phyloP scores from a whole-genome alignment of 495 filamentous ascomycete species.

The Neurospora sp. region DNA sequence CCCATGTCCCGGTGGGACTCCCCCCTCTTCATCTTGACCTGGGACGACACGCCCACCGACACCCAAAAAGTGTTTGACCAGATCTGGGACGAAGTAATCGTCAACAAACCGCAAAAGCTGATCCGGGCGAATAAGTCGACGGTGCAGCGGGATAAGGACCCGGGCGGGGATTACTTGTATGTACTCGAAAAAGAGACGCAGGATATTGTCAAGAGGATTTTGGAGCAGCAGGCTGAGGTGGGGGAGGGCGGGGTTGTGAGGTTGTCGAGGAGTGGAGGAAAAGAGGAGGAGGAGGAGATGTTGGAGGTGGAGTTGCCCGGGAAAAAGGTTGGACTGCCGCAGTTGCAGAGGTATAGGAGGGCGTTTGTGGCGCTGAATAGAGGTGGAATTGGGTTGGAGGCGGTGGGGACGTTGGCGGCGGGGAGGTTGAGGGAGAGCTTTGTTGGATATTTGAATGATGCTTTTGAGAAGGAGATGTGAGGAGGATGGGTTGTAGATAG shows the following conservation, averaged over 20 bases:
- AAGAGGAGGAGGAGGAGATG: constrained; percentile 24
- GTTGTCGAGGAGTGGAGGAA: constrained; percentile 21
- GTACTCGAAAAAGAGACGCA: constrained; percentile 77
- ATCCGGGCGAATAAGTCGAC: constrained; percentile 77
- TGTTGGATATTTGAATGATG: constrained; percentile 64
- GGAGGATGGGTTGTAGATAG: background rate
- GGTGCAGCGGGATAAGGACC: constrained; percentile 49
- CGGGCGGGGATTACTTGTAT: constrained; percentile 72
- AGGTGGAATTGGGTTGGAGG: constrained; percentile 42
- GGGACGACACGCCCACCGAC: constrained; percentile 56
- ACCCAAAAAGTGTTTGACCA: constrained; percentile 27
- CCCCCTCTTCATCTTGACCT: constrained; percentile 83
- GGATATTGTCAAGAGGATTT: constrained; percentile 64
- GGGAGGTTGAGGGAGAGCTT: constrained; percentile 56
- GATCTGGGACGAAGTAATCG: constrained; percentile 69
- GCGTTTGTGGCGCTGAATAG: constrained; percentile 77
- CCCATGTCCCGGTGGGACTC: constrained; percentile 92
- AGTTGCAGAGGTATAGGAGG: constrained; percentile 71
- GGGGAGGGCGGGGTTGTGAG: constrained; percentile 43
- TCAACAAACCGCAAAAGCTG: constrained; percentile 46
- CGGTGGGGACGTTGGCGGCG: constrained; percentile 34
- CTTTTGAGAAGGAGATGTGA: constrained; percentile 42
- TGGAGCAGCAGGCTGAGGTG: constrained; percentile 61
- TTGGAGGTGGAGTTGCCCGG: constrained; percentile 48
- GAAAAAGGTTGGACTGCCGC: constrained; percentile 55